phyloP scores from a whole-genome alignment of 2,329 filamentous ascomycete species.

The Botrytis fragariae region DNA sequence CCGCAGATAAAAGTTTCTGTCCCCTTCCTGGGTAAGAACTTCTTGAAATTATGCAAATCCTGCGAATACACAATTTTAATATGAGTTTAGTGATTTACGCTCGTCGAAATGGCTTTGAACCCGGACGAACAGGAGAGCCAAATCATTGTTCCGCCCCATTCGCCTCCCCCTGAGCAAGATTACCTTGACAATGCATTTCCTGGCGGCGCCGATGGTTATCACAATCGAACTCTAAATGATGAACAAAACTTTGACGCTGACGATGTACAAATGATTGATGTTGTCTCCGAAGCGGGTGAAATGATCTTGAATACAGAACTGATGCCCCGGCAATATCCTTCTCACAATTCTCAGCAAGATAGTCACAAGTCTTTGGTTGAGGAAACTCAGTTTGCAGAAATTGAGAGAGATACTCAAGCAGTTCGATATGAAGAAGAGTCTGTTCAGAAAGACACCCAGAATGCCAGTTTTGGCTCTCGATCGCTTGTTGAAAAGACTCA shows the following conservation, averaged over 20 bases:
- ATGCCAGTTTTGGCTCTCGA: conserved; percentile 8
- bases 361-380: background rate
- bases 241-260: background rate
- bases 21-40: background rate
- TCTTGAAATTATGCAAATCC: no score
- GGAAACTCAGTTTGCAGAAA: background rate
- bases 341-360: conserved; percentile 11
- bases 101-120: conserved; percentile 9
- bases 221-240: background rate
- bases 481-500: conserved; percentile 30
- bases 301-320: background rate
- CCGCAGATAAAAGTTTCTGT: background rate
- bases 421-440: background rate
- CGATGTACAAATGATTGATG: background rate
- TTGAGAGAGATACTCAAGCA: conserved; percentile 19
- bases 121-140: conserved; percentile 24
- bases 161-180: background rate
- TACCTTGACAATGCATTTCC: background rate
- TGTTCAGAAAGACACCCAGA: background rate
- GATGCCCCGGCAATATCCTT: background rate
- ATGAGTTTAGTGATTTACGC: background rate
- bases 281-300: background rate
- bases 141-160: conserved; percentile 2
- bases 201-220: background rate
- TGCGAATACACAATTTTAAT: background rate